These are phyloP conservation scores for Microdochium paspali DNA, from an alignment of 2,329 filamentous ascomycete species.

Conservation along the genomic window DNA sequence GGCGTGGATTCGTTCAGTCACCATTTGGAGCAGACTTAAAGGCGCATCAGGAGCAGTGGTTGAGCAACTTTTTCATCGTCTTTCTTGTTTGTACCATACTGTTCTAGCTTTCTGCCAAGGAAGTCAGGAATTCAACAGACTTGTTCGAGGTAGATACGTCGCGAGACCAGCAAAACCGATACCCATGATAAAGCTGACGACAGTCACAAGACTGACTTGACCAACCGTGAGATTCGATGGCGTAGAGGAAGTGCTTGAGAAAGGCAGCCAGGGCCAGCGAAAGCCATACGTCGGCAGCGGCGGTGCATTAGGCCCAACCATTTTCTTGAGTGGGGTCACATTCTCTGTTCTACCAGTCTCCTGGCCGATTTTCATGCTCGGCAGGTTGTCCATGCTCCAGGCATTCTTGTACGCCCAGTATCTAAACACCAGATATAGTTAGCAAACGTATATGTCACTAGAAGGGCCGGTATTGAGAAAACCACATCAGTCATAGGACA, in stretches of 20 bases:
- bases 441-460: no score
- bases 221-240: background rate
- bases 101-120: background rate
- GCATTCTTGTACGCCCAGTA: conserved; percentile 31
- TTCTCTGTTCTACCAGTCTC: conserved; percentile 17
- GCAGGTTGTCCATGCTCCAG: conserved; percentile 27
- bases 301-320: conserved; percentile 20
- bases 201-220: background rate
- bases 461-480: no score
- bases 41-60: no score
- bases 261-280: background rate
- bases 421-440: conserved; percentile 10
- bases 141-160: background rate
- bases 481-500: no score
- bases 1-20: no score
- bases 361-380: conserved; percentile 22
- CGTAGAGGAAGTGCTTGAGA: background rate
- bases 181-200: background rate
- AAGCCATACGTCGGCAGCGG: background rate
- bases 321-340: conserved; percentile 26
- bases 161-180: background rate
- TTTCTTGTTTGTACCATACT: no score
- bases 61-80: no score
- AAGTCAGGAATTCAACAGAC: background rate
- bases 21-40: no score